These are phyloP conservation scores for Linum usitatissimum DNA, from an alignment of 345 rosid species.

Conservation along the genomic window DNA sequence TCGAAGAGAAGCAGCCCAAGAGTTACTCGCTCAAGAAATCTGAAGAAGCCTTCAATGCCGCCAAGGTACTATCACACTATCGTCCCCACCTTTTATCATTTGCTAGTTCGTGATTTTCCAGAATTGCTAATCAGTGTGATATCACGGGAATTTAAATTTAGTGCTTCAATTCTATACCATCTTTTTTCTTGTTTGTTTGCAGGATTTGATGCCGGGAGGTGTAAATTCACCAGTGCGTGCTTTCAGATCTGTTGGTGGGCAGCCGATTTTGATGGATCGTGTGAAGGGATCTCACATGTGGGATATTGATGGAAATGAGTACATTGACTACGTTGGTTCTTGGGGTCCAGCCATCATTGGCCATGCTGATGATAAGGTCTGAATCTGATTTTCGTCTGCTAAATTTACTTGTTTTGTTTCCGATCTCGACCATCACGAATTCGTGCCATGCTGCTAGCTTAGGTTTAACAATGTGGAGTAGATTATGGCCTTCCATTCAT, in stretches of 20 bases:
- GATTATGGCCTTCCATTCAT: too few species aligned
- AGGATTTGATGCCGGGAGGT: conserved; percentile 97
- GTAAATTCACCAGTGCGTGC: conserved; percentile 96
- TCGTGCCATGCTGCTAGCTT: too few species aligned
- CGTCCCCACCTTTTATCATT: too few species aligned
- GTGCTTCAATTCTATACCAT: too few species aligned
- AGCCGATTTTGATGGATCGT: conserved; percentile 74
- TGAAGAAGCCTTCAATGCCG: conserved; percentile 70
- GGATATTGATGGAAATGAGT: conserved; percentile 96
- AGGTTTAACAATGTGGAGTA: too few species aligned
- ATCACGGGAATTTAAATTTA: too few species aligned
- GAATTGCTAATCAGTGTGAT: too few species aligned
- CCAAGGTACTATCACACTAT: conserved; percentile 36
- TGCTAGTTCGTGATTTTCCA: too few species aligned
- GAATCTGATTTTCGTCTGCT: conserved; percentile 4
- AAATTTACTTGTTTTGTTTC: background rate
- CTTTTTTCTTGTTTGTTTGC: conserved; percentile 6
- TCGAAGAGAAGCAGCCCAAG: conserved; percentile 18
- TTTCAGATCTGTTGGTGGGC: conserved; percentile 94
- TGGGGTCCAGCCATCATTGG: conserved; percentile 99
- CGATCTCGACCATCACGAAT: background rate
- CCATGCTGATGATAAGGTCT: conserved; percentile 88
- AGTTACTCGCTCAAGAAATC: conserved; percentile 49
- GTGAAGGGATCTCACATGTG: conserved; percentile 89
- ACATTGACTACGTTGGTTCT: conserved; percentile 90